Evolutionary conservation across 2,329 filamentous ascomycete genomes (phyloP), one percentile per base, ranked within the genome.

Genomic region (Aspergillus caelatus): DNA sequence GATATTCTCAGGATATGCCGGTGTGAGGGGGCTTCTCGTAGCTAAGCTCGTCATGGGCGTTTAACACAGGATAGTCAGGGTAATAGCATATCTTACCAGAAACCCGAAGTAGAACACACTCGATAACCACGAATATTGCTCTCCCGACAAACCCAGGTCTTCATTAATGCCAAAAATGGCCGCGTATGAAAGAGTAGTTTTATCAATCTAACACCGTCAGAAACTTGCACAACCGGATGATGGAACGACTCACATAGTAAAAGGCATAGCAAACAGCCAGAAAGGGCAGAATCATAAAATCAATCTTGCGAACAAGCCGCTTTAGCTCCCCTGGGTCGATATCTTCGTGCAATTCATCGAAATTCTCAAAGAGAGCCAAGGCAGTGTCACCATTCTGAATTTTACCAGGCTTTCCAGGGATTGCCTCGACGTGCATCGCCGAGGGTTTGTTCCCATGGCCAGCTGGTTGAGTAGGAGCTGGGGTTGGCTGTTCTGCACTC

Each of bases 131-230:
- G 79, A 85, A 68, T 89, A 90, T 65, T 89, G 78, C 0, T 82
- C 81, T 1, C 86, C 86, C n/a, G 81, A 77, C 1, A 90, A 78
- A 14, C 82, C 67, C 10, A 89, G 79, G 64, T 88, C 87, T 2
- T 88, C 81, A 26, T 81, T 80, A 63, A 91, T 85, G 1, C 87
- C 87, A 63, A 90, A 89, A 55, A 90, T 86, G 21, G 88, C 87
- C 0, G 88, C 88, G 66, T 89, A 90, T 1, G 83, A 86, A 36
- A 88, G 75, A 0, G 84, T 87, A 0, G 85, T 88, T 45, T 50
- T 39, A 30, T 30, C 23, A 32, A 19, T 19, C 55, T n/a, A 26
- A 21, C n/a, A 2, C 9, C 11, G 2, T 30, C 19, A 16, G 16
- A 9, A 14, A 28, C 21, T n/a, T 36, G 52, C 14, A 72, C 39